Evolutionary conservation across 305 asterid genomes (phyloP), one percentile per base, ranked within the genome.

Genomic region (Plantago lanceolata): DNA sequence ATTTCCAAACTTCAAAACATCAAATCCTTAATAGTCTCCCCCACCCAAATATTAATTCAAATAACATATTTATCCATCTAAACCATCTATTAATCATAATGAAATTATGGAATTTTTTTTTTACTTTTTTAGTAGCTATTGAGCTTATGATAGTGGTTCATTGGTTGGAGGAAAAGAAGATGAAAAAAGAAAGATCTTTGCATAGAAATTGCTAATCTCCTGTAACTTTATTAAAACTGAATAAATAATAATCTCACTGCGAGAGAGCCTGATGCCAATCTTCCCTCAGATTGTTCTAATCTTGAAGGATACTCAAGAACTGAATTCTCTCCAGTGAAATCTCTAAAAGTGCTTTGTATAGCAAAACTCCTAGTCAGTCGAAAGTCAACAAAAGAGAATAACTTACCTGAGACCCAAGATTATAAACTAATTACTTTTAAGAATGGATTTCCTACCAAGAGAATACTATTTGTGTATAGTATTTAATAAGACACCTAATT

Each of bases 51-150:
- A 8, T 33, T 5, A 33, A 33, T 5, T 8, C 40, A 40, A 9
- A 40, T 40, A 40, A 26, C 63, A 43, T 48, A 56, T 47, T 6
- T 16, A 4, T 53, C 6, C 61, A 28, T 13, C 65, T 15, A 57
- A 50, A 43, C 51, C 28, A 58, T 63, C 35, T 45, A 40, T 37
- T 62, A 28, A 11, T 31, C 69, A 19, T 15, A 19, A 67, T 26
- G 26, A 58, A 59, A 44, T 45, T 29, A 43, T 54, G 48, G 35
- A 16, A 20, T 44, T 35, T 57, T 24, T 54, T 35, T 18, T 21
- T 54, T 18, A 9, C 5, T 37, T 8, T 49, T 65, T 60, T 50
- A 61, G 28, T 20, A 65, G 53, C 54, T 29, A 4, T 61, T 33
- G 55, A 49, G 49, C 21, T 0, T 40, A 8, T 40, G 45, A 40